Evolutionary conservation across 2,329 filamentous ascomycete species (phyloP).

Genomic region (Iodosphaeria phyllophila): DNA sequence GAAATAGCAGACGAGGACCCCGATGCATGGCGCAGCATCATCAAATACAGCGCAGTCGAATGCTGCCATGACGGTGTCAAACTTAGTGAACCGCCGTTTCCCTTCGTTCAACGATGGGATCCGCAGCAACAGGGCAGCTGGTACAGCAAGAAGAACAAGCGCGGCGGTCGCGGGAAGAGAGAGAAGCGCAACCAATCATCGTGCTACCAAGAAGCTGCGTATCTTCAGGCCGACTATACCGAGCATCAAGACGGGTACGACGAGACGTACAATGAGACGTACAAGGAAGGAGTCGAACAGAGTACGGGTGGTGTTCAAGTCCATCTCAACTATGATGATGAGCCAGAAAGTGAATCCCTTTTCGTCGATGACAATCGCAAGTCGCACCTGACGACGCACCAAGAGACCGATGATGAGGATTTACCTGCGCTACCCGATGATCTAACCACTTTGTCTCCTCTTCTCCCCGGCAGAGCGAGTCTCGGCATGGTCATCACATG

Average conservation of each 20-base stretch:
- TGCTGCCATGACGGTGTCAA: conserved; percentile 53
- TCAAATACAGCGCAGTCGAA: conserved; percentile 65
- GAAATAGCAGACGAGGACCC: conserved; percentile 23
- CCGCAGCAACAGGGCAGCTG: conserved; percentile 40
- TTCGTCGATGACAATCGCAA: conserved; percentile 17
- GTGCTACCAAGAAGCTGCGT: conserved; percentile 21
- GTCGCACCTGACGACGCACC: too few relatives aligned
- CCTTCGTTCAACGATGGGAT: conserved; percentile 82
- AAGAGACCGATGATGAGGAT: conserved; percentile 35
- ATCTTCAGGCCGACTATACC: too few relatives aligned
- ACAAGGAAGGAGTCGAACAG: conserved; percentile 17
- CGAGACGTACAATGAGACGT: conserved; percentile 14
- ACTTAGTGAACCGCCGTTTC: conserved; percentile 66
- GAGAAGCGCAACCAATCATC: conserved; percentile 20
- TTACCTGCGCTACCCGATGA: conserved; percentile 43
- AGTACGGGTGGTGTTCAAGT: conserved; percentile 11
- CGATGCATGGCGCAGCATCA: conserved; percentile 54
- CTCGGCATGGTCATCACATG: conserved; percentile 50
- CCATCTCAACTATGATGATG: conserved; percentile 22
- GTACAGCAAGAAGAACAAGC: conserved; percentile 19
- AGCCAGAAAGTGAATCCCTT: conserved; percentile 13
- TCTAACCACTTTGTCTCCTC: conserved; percentile 27
- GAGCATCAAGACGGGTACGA: conserved; percentile 16
- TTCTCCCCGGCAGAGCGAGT: conserved; percentile 28
- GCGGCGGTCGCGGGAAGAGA: conserved; percentile 29